These are phyloP conservation scores for Ministeria vibrans DNA, from an alignment of 78 protist species.

Conservation along the genomic window DNA sequence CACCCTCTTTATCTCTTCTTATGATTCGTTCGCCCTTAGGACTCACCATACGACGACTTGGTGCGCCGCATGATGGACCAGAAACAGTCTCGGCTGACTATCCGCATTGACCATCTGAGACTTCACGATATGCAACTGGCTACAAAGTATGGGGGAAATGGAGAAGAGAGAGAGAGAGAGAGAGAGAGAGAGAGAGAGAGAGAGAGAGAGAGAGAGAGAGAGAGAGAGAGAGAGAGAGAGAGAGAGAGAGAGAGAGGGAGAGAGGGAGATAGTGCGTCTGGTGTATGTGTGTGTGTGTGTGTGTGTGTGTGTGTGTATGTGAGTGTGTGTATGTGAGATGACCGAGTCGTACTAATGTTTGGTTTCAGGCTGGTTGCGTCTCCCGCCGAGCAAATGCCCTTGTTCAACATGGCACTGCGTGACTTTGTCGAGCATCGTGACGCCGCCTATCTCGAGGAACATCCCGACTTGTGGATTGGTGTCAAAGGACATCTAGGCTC, in stretches of 20 bases:
- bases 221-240: too few relatives aligned
- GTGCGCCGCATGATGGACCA: conserved; percentile 2
- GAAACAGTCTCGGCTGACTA: conserved; percentile 7
- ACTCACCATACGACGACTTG: background rate
- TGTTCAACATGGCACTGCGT: conserved; percentile 42
- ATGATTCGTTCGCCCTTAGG: too few relatives aligned
- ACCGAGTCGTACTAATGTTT: background rate
- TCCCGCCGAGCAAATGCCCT: conserved; percentile 31
- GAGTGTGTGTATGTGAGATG: background rate
- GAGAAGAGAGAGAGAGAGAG: too few relatives aligned
- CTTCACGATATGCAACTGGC: too few relatives aligned
- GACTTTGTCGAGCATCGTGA: background rate
- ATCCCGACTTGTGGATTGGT: conserved; percentile 54
- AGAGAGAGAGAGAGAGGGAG: too few relatives aligned
- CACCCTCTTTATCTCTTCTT: too few relatives aligned
- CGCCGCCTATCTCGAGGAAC: background rate
- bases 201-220: too few relatives aligned
- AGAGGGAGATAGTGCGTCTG: too few relatives aligned
- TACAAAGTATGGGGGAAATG: too few relatives aligned
- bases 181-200: too few relatives aligned
- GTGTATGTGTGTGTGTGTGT: too few relatives aligned
- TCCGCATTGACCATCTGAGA: conserved; percentile 35
- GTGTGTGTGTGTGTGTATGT: too few relatives aligned
- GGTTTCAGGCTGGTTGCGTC: background rate
- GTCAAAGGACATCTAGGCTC: conserved; percentile 86